Evolutionary conservation across 768 basidiomycete genomes (phyloP), one percentile per base, ranked within the genome.

Genomic region (Auriscalpium orientale): DNA sequence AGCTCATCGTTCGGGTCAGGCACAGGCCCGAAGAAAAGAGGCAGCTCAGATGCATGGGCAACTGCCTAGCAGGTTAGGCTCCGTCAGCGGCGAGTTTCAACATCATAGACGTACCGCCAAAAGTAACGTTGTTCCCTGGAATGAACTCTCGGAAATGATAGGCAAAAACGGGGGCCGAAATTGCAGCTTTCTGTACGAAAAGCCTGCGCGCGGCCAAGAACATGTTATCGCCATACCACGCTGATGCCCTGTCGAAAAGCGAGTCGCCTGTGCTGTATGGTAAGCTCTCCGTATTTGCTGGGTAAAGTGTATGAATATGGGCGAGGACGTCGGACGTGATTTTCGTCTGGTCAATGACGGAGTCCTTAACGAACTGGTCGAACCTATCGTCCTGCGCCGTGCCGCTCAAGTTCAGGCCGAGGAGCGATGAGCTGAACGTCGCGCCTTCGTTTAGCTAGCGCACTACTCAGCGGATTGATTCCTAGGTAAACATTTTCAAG

Each of bases 141-240:
- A 84, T 77, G 37, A 81, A 79, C 64, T 84, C 80, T 16, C 66
- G 70, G 61, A 84, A 83, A 58, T 75, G 74, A 53, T 84, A 84
- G 1, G 68, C 78, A 65, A 76, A 84, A 61, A 78, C 73, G 0
- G 76, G 74, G 58, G 80, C 79, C 21, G 71, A 58, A 0, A 71
- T 58, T 3, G 81, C 73, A 0, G 75, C 81, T 45, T 76, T 70
- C 21, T 76, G 68, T 56, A 81, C 78, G 53, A 83, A 79, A 46
- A 77, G 68, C 40, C 82, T 68, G 34, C 81, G 63, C 0, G 79
- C 73, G 0, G 76, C 71, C 35, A 83, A 68, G 64, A 74, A 85
- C 79, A 82, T 83, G 52, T 73, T 68, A 57, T 79, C 80, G 1
- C 79, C 79, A 59, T 84, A 85, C 78, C 79, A 85, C 0, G 81